Percentiles rank a stretch among this genome's conserved stretches.
Conservation (phyloP, 2,329 filamentous ascomycete species). For the Penicillium brevicompactum region DNA sequence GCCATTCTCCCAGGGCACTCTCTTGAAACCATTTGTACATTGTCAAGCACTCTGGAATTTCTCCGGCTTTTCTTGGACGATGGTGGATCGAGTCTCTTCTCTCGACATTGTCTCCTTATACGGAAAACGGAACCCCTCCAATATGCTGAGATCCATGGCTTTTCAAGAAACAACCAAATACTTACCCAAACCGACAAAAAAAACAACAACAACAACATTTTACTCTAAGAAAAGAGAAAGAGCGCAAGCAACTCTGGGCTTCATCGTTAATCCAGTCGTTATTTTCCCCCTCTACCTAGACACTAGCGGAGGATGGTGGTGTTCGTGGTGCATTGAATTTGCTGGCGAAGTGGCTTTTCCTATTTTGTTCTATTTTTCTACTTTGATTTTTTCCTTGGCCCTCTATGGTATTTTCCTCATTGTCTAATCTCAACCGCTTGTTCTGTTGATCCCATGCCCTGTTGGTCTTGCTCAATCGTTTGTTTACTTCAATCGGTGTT, state of each 20-base stretch:
- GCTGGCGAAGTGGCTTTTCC: slow-evolving; percentile 37
- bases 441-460: not conserved
- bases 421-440: slow-evolving; percentile 24
- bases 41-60: slow-evolving; percentile 21
- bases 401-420: slow-evolving; percentile 23
- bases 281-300: slow-evolving; percentile 38
- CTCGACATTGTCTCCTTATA: slow-evolving; percentile 11
- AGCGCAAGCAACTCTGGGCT: slow-evolving; percentile 34
- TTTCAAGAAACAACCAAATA: not conserved
- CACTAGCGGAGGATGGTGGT: slow-evolving; percentile 38
- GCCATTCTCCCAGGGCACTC: slow-evolving; percentile 8
- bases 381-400: slow-evolving; percentile 22
- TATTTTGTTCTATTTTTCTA: slow-evolving; percentile 27
- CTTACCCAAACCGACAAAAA: slow-evolving; percentile 15
- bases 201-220: slow-evolving; percentile 10
- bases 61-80: slow-evolving; percentile 16
- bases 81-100: slow-evolving; percentile 13
- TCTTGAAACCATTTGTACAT: slow-evolving; percentile 25
- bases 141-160: slow-evolving; percentile 11
- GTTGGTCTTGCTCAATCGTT: not conserved
- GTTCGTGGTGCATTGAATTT: slow-evolving; percentile 40
- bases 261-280: slow-evolving; percentile 29
- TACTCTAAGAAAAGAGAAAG: slow-evolving; percentile 19
- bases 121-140: slow-evolving; percentile 13
- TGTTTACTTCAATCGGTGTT: slow-evolving; percentile 4